Evolutionary conservation across 2,329 filamentous ascomycete species (phyloP), one percentile per base, ranked within the genome.

Genomic region (Fusarium bactridioides): DNA sequence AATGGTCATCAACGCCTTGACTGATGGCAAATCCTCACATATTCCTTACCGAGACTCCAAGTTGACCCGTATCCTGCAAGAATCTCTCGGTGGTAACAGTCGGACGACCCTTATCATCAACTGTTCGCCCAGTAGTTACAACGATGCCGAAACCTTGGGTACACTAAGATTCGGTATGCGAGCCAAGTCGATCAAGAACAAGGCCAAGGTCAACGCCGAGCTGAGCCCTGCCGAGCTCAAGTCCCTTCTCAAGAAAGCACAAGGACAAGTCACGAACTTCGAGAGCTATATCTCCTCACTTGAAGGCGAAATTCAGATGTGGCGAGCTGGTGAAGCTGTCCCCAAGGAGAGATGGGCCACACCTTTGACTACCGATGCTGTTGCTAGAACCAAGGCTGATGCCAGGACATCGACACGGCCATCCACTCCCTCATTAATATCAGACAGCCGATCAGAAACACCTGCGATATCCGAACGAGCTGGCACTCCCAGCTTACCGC

Each of bases 171-270:
- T 98, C 80, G 96, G 96, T 86, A 97, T 96, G 83, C 89, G 96
- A 80, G 96, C 96, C 64, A 99, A 99, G 86, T 93, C 94, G 0
- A 99, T 99, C 86, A 98, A 98, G 92, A 98, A 98, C 87, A 98
- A 98, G 88, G 96, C 96, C 83, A 99, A 98, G 92, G 93, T 99
- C 88, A 99, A 99, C 80, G 95, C 95, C 50, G 96, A 99, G 83
- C 89, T 99, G 78, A 98, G 95, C 78, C 96, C 96, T 50, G 91
- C 94, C 18, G 96, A 99, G 83, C 90, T 99, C 86, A 99, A 98
- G 84, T 88, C 91, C 55, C 88, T 98, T 78, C 90, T 99, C 80
- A 95, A 94, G 84, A 97, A 97, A 83, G 94, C 94, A 19, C 95
- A 97, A 82, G 90, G 89, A 58, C 95, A 98, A 81, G 92, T 96